Evolutionary conservation across 768 basidiomycete genomes (phyloP), one percentile per base, ranked within the genome.

Genomic region (Hygrophorus pudorinus): DNA sequence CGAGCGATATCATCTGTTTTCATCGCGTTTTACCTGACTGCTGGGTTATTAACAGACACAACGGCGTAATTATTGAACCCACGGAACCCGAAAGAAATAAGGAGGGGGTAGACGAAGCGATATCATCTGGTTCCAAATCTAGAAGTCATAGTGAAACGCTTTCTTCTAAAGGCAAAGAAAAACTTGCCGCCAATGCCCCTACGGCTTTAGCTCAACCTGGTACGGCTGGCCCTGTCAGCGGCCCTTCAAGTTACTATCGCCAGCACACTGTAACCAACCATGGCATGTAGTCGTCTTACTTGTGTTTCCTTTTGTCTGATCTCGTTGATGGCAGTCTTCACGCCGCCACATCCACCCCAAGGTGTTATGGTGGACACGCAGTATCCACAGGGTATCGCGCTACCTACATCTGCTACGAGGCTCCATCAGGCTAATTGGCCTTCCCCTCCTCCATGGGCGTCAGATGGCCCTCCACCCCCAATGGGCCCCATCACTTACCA

Each of bases 21-120:
- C 18, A 12, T 36, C n/a, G 9, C 20, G 27, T 8, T 40, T 4
- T 28, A 12, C 16, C 31, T 30, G 12, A 30, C 21, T 12, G n/a
- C 14, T 30, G 21, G 11, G 46, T 39, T 34, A 27, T 49, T 41
- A 48, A 48, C 46, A 79, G 82, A 54, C 83, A 84, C 50, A 81
- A 82, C 51, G 82, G 80, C 10, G 67, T 81, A 9, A 65, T 82
- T 44, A 71, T 81, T 45, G 80, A 81, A 49, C 71, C 76, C 12
- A 45, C 53, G 4, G 65, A 60, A 45, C 57, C 43, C 46, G 48
- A 54, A 41, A 42, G 55, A 41, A 44, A 16, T 54, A 55, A 49
- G 53, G 48, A 51, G 32, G 54, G 55, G 33, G 57, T 49, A 34
- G 65, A 75, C 37, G 59, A 60, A 14, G 51, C 48, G 20, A 41